phyloP scores from a whole-genome alignment of 2,329 filamentous ascomycete genomes.

The Scytalidium lignicola region DNA sequence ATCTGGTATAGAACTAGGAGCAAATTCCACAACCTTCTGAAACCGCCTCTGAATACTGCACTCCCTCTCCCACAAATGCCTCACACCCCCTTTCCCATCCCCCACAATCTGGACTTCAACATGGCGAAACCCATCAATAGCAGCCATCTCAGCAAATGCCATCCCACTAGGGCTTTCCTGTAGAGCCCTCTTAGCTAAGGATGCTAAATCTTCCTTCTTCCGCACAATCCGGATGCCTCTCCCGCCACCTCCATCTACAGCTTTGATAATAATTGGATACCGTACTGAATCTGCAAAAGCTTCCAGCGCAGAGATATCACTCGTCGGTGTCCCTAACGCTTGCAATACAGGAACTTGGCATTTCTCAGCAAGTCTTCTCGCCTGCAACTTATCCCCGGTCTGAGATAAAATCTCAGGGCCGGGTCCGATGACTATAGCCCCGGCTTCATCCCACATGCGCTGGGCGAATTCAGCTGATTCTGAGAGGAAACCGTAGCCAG shows the following conservation, averaged over 20 bases:
- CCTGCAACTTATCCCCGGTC: constrained; percentile 40
- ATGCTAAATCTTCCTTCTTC: constrained; percentile 43
- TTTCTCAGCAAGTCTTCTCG: constrained; percentile 61
- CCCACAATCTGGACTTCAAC: constrained; percentile 66
- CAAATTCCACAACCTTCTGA: constrained; percentile 68
- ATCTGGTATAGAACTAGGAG: constrained; percentile 57
- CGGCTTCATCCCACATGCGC: constrained; percentile 61
- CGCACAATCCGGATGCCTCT: constrained; percentile 57
- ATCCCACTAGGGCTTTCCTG: constrained; percentile 54
- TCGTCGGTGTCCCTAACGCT: constrained; percentile 61
- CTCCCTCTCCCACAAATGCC: constrained; percentile 60
- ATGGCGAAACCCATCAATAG: constrained; percentile 56
- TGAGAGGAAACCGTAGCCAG: constrained; percentile 66
- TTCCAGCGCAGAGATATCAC: constrained; percentile 55
- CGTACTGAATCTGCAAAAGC: constrained; percentile 33
- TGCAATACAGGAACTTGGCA: constrained; percentile 67
- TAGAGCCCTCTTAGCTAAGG: constrained; percentile 50
- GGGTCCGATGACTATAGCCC: constrained; percentile 65
- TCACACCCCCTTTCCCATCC: constrained; percentile 51
- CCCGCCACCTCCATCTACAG: constrained; percentile 57
- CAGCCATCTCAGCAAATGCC: constrained; percentile 55
- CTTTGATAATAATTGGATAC: constrained; percentile 52
- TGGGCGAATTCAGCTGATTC: constrained; percentile 66
- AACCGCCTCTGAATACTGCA: constrained; percentile 64
- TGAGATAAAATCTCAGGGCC: constrained; percentile 32